Percentiles rank a stretch among this genome's conserved stretches.
These are phyloP conservation scores for Aspergillus quadrilineatus DNA, from an alignment of 2,329 filamentous ascomycete species.

Conservation along the genomic window DNA sequence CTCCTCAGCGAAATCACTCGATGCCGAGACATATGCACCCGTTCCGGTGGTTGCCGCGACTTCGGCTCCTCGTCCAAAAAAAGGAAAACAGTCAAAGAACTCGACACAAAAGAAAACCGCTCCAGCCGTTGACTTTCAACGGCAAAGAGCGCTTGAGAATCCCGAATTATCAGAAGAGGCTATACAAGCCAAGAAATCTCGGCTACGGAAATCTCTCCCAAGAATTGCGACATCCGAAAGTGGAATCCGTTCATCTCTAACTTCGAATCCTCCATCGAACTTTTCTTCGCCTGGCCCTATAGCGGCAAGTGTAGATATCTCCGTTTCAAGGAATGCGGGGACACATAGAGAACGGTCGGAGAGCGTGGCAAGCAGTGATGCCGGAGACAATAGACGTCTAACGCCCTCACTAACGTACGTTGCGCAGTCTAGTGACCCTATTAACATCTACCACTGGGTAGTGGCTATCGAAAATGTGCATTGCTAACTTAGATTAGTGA, in stretches of 20 bases:
- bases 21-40: conserved; percentile 34
- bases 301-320: neutral
- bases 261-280: conserved; percentile 13
- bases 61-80: conserved; percentile 18
- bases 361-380: conserved; percentile 24
- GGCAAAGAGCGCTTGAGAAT: conserved; percentile 31
- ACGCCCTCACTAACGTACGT: conserved; percentile 19
- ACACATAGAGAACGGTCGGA: conserved; percentile 18
- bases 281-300: conserved; percentile 13
- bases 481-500: conserved; percentile 23
- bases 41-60: conserved; percentile 18
- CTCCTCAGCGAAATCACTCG: conserved; percentile 41
- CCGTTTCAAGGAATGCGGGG: neutral
- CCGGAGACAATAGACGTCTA: conserved; percentile 25
- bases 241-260: conserved; percentile 26
- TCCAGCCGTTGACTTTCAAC: conserved; percentile 28
- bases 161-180: conserved; percentile 29
- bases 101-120: conserved; percentile 27
- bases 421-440: too few species aligned
- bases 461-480: neutral
- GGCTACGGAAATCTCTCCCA: conserved; percentile 23
- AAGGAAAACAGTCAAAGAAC: conserved; percentile 27
- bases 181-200: conserved; percentile 28
- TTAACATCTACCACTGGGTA: neutral
- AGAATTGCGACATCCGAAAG: conserved; percentile 26